Conservation (phyloP, 1,284 basidiomycete genomes). For the Puccinia horiana region DNA sequence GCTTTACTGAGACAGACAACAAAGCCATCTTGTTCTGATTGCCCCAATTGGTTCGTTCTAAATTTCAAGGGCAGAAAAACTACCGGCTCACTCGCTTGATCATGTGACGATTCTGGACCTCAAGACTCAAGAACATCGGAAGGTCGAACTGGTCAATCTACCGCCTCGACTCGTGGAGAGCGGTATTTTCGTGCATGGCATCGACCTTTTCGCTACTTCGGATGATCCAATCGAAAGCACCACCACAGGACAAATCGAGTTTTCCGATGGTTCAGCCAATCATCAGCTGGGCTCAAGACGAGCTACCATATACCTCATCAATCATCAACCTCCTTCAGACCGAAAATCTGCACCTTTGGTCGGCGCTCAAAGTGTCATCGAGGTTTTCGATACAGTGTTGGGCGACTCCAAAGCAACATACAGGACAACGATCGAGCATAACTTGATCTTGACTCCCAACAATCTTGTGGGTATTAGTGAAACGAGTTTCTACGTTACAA, state of each 20-base stretch:
- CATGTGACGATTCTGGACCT: constrained; percentile 36
- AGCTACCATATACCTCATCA: constrained; percentile 45
- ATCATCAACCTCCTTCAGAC: constrained; percentile 30
- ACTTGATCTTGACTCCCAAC: constrained; percentile 32
- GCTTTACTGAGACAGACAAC: not conserved
- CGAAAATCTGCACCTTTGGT: not conserved
- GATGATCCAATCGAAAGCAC: not conserved
- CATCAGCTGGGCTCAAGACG: not conserved
- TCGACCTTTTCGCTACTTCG: constrained; percentile 25
- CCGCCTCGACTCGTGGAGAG: constrained; percentile 15
- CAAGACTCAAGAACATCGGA: constrained; percentile 23
- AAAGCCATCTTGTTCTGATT: not conserved
- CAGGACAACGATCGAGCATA: constrained; percentile 28
- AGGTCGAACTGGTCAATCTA: constrained; percentile 35
- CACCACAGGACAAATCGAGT: not conserved
- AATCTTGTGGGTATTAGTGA: constrained; percentile 36
- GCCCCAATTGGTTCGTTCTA: not conserved
- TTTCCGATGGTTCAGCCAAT: constrained; percentile 7
- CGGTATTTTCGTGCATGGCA: constrained; percentile 37
- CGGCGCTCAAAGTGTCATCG: constrained; percentile 40
- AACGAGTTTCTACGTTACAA: constrained; percentile 35
- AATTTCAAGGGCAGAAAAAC: constrained; percentile 13
- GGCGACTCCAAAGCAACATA: constrained; percentile 29
- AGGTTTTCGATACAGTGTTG: constrained; percentile 38
- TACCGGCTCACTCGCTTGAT: constrained; percentile 27